Conservation (phyloP, 257 asterid genomes). For the Mentha longifolia region DNA sequence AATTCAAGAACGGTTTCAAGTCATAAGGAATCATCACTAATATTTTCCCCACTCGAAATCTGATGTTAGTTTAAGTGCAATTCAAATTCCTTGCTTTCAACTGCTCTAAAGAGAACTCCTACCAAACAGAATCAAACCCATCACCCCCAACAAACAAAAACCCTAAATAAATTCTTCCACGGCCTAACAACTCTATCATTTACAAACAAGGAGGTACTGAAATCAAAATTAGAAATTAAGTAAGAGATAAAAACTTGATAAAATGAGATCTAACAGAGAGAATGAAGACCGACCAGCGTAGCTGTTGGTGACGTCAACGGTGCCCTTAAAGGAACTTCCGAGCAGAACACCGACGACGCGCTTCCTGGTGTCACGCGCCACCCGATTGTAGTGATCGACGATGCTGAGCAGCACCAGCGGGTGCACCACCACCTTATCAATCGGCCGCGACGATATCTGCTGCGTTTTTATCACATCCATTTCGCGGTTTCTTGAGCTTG, state of each 20-base stretch:
- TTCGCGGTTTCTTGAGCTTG: slow-evolving; percentile 12
- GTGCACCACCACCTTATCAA: slow-evolving; percentile 93
- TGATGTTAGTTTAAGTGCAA: neutral
- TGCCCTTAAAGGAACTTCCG: slow-evolving; percentile 82
- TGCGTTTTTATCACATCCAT: slow-evolving; percentile 91
- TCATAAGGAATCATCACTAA: neutral
- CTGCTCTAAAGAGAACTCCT: neutral
- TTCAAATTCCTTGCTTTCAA: slow-evolving; percentile 13
- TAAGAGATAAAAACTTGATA: slow-evolving; percentile 4
- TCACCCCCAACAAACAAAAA: neutral
- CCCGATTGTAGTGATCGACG: slow-evolving; percentile 96
- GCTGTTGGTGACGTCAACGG: slow-evolving; percentile 94
- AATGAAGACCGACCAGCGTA: slow-evolving; percentile 68
- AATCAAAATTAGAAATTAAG: neutral
- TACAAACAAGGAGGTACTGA: neutral
- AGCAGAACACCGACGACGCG: slow-evolving; percentile 92
- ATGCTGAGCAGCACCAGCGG: slow-evolving; percentile 91
- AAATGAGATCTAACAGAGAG: slow-evolving; percentile 51
- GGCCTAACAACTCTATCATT: neutral
- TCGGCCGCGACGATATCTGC: slow-evolving; percentile 78
- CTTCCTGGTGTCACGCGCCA: slow-evolving; percentile 87
- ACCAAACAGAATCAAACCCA: neutral
- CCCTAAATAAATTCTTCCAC: neutral
- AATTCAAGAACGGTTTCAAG: neutral
- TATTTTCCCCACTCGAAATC: neutral